Base-by-base conservation (phyloP, 495 filamentous ascomycete genomes). In the Xylaria scruposa region DNA sequence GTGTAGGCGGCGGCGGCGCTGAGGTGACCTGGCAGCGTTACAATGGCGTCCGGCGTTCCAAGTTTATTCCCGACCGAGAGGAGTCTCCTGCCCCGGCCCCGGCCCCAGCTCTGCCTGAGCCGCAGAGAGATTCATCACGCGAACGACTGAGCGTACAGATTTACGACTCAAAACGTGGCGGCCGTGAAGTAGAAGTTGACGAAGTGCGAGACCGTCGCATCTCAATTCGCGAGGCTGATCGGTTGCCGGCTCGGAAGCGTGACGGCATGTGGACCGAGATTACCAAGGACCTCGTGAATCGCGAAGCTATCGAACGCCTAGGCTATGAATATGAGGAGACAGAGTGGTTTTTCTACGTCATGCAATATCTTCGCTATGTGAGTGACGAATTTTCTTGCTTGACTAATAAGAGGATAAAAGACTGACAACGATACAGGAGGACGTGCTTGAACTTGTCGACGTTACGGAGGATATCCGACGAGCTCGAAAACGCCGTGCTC, bases 251-350 rank as follows among this genome's bases (percentile, higher is more conserved):
- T 0, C 82, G 82, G 12, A 83, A 85, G 40, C 85, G 87, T 65
- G 90, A 89, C 60, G 89, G 92, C 70, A 91, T 97, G 80, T 98
- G 97, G 97, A 99, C 96, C 0, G 96, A 98, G 79, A 94, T 99
- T 75, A 97, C 95, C 9, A 98, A 97, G 83, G 94, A 97, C 74
- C 80, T 99, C 60, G 94, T 99, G 15, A 87, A 91, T 49, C 88
- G 89, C 68, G 95, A 98, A 77, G 97, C 96, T 0, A 93, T 99
- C 73, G 91, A 97, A 71, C 83, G 90, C 65, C 79, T 90, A 70
- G 94, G 94, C 0, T 98, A 97, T 81, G 93, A 94, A 74, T 98
- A 90, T 76, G 95, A 98, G 77, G 95, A 98, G 83, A 96, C 93
- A 2, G 91, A 93, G 63, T 88, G 83, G 61, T 97, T 93, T 81